Evolutionary conservation across 2,329 filamentous ascomycete species (phyloP).

Genomic region (Beauveria medogensis): DNA sequence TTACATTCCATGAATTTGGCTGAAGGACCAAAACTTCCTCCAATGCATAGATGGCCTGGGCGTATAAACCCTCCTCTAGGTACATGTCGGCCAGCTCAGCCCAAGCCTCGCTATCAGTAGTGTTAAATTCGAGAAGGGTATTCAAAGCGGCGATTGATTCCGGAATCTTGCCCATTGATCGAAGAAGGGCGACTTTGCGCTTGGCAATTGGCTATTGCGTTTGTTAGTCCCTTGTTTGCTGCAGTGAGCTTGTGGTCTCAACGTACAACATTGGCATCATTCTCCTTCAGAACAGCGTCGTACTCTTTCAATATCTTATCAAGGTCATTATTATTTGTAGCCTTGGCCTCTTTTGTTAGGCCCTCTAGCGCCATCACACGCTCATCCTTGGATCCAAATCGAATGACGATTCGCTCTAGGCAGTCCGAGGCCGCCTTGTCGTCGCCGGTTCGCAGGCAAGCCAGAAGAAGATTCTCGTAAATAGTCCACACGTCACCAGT

Average conservation of each 20-base stretch:
- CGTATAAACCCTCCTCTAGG: constrained; percentile 65
- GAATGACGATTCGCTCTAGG: constrained; percentile 64
- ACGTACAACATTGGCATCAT: constrained; percentile 54
- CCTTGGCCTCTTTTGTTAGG: constrained; percentile 75
- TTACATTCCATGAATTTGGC: constrained; percentile 92
- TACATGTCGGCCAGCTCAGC: constrained; percentile 86
- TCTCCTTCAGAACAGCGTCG: constrained; percentile 64
- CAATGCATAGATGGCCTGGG: constrained; percentile 78
- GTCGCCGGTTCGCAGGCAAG: constrained; percentile 78
- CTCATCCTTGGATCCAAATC: constrained; percentile 81
- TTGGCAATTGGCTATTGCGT: constrained; percentile 69
- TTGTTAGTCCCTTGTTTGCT: background rate
- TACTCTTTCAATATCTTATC: constrained; percentile 69
- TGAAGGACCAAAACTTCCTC: constrained; percentile 83
- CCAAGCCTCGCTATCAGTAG: constrained; percentile 91
- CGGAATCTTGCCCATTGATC: constrained; percentile 57
- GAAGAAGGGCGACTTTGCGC: constrained; percentile 70
- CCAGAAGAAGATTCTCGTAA: constrained; percentile 79
- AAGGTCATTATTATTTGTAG: constrained; percentile 56
- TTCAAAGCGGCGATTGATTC: constrained; percentile 72
- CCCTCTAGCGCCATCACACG: constrained; percentile 77
- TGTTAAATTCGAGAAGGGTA: constrained; percentile 70
- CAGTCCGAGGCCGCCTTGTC: constrained; percentile 68
- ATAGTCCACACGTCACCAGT: constrained; percentile 73
- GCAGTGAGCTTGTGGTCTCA: background rate